Evolutionary conservation across 345 rosid genomes (phyloP).

Genomic region (Lepidium sativum): DNA sequence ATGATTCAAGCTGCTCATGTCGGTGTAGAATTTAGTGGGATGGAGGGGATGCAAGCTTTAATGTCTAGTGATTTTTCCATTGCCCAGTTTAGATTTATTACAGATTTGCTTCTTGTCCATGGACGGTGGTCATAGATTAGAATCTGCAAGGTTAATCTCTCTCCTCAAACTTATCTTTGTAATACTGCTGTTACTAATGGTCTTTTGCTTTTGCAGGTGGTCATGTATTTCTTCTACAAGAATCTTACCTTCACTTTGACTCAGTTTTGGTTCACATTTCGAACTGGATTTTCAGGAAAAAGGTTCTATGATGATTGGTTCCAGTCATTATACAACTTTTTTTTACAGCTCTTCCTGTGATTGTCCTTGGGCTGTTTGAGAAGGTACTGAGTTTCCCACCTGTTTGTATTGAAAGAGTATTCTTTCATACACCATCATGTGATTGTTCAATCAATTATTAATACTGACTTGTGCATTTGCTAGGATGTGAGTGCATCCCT

Average conservation of each 20-base stretch:
- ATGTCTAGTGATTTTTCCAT: conserved; percentile 99
- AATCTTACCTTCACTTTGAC: conserved; percentile 94
- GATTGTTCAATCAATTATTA: neutral
- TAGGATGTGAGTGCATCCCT: conserved; percentile 96
- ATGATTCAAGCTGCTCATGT: conserved; percentile 99
- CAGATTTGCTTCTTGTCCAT: conserved; percentile 90
- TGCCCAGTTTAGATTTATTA: conserved; percentile 87
- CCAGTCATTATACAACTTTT: conserved; percentile 85
- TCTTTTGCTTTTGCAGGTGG: conserved; percentile 57
- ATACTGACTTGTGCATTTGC: conserved; percentile 3
- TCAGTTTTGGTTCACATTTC: conserved; percentile 99
- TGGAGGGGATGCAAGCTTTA: conserved; percentile 99
- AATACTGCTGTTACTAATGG: neutral
- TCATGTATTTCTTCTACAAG: conserved; percentile 93
- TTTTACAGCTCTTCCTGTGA: conserved; percentile 87
- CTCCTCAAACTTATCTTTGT: neutral
- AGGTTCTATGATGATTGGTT: conserved; percentile 99
- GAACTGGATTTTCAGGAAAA: conserved; percentile 96
- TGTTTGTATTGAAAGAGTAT: neutral
- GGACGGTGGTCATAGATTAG: conserved; percentile 97
- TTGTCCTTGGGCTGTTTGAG: conserved; percentile 87
- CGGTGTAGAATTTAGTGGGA: conserved; percentile 92
- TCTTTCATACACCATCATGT: neutral
- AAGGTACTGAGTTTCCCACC: conserved; percentile 38
- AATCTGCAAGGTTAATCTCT: conserved; percentile 75